phyloP scores from a whole-genome alignment of 495 filamentous ascomycete genomes.

The Talaromyces ruber region DNA sequence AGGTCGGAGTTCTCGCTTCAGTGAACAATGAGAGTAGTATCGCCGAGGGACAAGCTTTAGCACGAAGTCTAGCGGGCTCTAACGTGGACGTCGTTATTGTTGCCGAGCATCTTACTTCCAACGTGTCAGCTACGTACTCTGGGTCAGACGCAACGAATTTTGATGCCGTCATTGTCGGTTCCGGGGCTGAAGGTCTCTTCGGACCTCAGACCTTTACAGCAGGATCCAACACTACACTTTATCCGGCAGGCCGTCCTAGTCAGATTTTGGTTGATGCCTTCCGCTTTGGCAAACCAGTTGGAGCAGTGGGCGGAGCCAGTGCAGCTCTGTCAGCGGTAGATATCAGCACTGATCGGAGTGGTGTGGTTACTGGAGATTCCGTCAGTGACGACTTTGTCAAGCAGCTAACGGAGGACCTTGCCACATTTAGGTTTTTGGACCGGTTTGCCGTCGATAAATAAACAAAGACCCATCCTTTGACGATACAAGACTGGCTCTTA shows the following conservation, averaged over 20 bases:
- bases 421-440: constrained; percentile 56
- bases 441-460: constrained; percentile 45
- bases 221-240: constrained; percentile 36
- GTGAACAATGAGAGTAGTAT: constrained; percentile 28
- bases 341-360: constrained; percentile 27
- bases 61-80: constrained; percentile 28
- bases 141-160: constrained; percentile 62
- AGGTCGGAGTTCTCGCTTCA: constrained; percentile 58
- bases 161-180: constrained; percentile 57
- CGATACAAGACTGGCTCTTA: background rate
- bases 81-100: constrained; percentile 54
- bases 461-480: background rate
- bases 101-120: constrained; percentile 46
- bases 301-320: constrained; percentile 42
- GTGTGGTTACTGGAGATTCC: constrained; percentile 39
- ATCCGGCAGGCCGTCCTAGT: constrained; percentile 51
- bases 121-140: constrained; percentile 62
- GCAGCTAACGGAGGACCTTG: constrained; percentile 49
- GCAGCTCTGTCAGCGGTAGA: constrained; percentile 34
- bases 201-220: constrained; percentile 14
- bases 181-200: constrained; percentile 51
- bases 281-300: constrained; percentile 67
- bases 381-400: constrained; percentile 29
- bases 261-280: constrained; percentile 61
- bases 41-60: constrained; percentile 39